Evolutionary conservation across 768 basidiomycete species (phyloP), one percentile per base, ranked within the genome.

Genomic region (Crucibulum laeve): DNA sequence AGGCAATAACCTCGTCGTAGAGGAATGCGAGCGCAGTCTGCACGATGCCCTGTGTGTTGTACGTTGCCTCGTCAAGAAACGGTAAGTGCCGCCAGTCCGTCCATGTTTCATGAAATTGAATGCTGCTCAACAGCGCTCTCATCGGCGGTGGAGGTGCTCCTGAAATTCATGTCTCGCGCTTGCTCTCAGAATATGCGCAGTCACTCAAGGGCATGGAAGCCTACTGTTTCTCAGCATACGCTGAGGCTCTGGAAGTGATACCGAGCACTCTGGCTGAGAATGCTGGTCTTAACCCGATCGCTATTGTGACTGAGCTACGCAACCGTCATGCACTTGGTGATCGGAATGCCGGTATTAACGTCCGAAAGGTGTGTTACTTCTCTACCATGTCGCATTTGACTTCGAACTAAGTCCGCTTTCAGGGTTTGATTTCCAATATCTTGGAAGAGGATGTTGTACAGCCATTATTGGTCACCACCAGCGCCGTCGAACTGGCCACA

Each of bases 1-100:
- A 45, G 78, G 77, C 56, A 99, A 97, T 70, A 77, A 77, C 46
- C 76, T 99, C 36, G 93, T 99, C 0, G 80, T 98, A 39, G 96
- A 98, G 62, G 96, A 99, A 65, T 90, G 87, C 54, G 96, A 97
- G 70, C 84, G 96, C 44, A 93, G 91, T 77, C 69, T 99, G 53
- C 96, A 99, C 65, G 96, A 99, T 61, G 95, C 96, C 0, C 79
- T 98, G n/a, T 98, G 96, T 60, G 96, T 99, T 23, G 93, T 99
- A 4, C 80, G 96, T 40, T 99, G 96, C 70, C 76, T 99, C 41
- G 94, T 99, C 37, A 98, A 99, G 71, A 98, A 97, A 70, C 76
- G 94, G 95, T 95, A 57, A 42, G 80, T 59, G 1, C 2, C 32
- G 11, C 10, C 7, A 32, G n/a, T 18, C 13, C 41, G 4, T 23